Percentiles rank a stretch among this genome's conserved stretches.
Conservation (phyloP, 1,284 basidiomycete species). For the Ceratorhiza oryzae-sativae region DNA sequence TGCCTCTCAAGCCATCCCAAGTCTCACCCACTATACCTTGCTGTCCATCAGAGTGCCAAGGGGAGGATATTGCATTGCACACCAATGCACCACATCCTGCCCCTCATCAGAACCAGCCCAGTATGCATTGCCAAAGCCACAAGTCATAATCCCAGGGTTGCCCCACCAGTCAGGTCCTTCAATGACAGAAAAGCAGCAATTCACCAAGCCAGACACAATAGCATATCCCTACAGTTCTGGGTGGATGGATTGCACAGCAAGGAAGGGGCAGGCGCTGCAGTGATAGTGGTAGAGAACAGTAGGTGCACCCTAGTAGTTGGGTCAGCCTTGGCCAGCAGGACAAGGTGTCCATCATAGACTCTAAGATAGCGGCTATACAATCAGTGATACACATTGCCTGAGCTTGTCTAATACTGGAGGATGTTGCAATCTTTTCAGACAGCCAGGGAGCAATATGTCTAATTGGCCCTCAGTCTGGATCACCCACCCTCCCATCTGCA, state of each 20-base stretch:
- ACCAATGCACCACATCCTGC: background rate
- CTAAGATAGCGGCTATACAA: constrained; percentile 29
- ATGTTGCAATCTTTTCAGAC: background rate
- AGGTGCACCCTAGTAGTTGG: background rate
- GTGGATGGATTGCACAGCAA: background rate
- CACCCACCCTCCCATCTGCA: background rate
- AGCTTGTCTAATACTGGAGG: background rate
- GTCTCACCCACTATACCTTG: background rate
- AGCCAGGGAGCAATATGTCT: background rate
- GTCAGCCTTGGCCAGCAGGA: background rate
- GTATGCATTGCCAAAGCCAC: background rate
- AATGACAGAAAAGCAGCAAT: background rate
- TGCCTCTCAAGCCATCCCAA: background rate
- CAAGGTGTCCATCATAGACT: constrained; percentile 39
- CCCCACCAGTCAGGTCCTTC: background rate
- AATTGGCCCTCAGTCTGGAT: background rate
- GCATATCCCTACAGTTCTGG: background rate
- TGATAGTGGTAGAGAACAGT: background rate
- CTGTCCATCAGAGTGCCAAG: background rate
- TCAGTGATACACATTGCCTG: constrained; percentile 7
- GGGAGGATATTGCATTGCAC: background rate
- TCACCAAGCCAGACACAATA: background rate
- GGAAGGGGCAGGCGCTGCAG: background rate
- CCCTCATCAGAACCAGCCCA: background rate
- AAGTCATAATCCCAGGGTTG: background rate